phyloP scores from a whole-genome alignment of 2,329 filamentous ascomycete genomes.

The Pyricularia sp. region DNA sequence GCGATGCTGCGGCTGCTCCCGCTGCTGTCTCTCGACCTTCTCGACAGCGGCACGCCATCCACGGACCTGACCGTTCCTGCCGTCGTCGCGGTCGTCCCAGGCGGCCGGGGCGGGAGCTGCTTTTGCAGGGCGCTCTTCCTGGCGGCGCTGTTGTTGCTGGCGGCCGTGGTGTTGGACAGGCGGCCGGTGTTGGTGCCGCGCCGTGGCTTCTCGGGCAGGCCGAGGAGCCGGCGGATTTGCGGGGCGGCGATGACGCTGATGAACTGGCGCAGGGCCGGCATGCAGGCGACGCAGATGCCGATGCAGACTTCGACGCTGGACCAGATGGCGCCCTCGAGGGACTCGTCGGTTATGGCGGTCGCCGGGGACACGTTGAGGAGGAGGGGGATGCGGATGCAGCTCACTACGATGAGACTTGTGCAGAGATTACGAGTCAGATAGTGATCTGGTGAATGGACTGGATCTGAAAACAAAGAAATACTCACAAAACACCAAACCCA shows the following conservation, averaged over 20 bases:
- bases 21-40: neutral
- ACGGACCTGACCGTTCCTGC: neutral
- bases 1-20: neutral
- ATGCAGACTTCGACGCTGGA: neutral
- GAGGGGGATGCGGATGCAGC: slow-evolving; percentile 1
- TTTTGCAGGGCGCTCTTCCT: neutral
- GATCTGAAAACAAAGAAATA: no score
- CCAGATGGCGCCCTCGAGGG: neutral
- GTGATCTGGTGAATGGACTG: no score
- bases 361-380: neutral
- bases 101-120: no score
- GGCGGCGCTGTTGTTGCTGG: neutral
- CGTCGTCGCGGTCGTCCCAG: neutral
- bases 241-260: neutral
- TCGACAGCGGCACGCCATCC: neutral
- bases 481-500: slow-evolving; percentile 4
- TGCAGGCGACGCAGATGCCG: slow-evolving; percentile 2
- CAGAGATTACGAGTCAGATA: no score
- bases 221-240: neutral
- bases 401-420: neutral
- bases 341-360: neutral
- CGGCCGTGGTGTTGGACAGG: neutral
- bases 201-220: neutral
- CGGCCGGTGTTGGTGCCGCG: neutral
- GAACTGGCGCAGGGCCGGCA: slow-evolving; percentile 2